A percentile compares a stretch with the other conserved stretches of the same genome.
Conservation (phyloP, 257 asterid genomes). For the Gardenia jasminoides region DNA sequence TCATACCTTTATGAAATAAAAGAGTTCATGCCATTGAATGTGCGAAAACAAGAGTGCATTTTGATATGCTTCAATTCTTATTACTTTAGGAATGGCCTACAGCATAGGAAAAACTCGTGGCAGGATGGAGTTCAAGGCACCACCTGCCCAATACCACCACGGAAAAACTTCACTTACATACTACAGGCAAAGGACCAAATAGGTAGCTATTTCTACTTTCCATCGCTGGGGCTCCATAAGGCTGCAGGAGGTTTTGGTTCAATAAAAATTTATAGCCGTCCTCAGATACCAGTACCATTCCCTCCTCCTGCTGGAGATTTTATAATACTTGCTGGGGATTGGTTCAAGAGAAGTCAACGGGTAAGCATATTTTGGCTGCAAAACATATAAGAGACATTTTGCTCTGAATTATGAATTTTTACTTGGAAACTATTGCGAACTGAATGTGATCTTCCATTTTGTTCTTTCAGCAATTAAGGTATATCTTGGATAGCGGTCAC, state of each 20-base stretch:
- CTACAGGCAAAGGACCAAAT: constrained; percentile 96
- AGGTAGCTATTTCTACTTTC: constrained; percentile 87
- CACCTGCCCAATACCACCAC: constrained; percentile 79
- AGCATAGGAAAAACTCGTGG: constrained; percentile 97
- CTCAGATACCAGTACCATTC: constrained; percentile 83
- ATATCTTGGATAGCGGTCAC: constrained; percentile 70
- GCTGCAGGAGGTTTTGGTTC: constrained; percentile 93
- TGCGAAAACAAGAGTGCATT: background rate
- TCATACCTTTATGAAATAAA: background rate
- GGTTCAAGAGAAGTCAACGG: constrained; percentile 78
- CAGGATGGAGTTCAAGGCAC: constrained; percentile 84
- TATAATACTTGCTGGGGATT: constrained; percentile 80
- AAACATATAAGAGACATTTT: background rate
- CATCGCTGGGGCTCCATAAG: constrained; percentile 75
- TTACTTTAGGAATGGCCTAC: constrained; percentile 76
- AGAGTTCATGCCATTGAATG: background rate
- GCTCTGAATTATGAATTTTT: background rate
- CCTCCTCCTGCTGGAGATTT: constrained; percentile 79
- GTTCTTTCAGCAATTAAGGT: constrained; percentile 67
- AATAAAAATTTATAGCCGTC: constrained; percentile 82
- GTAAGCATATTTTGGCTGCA: constrained; percentile 33
- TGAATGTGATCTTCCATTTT: constrained; percentile 2
- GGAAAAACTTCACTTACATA: constrained; percentile 74
- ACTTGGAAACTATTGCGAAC: background rate
- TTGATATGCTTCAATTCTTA: background rate